Percentiles rank a stretch among this genome's conserved stretches.
Conservation (phyloP, 306 rosid species). For the Castanea sativa region DNA sequence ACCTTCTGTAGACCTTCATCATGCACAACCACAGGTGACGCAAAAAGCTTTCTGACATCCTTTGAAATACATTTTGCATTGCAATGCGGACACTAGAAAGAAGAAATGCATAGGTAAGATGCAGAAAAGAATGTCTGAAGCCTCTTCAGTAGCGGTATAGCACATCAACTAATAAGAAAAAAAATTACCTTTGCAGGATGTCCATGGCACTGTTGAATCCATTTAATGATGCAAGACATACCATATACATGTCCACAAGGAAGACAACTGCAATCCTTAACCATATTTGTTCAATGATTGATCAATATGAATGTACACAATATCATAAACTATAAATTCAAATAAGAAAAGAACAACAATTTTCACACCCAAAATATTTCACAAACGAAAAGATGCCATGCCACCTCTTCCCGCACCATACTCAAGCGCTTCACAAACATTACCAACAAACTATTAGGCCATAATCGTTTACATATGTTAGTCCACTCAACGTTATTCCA, state of each 20-base stretch:
- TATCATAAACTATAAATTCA: no score
- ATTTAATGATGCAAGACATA: conserved; percentile 12
- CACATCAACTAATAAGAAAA: background rate
- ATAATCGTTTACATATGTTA: no score
- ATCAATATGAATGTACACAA: no score
- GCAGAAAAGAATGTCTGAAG: no score
- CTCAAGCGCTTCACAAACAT: no score
- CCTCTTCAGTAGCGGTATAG: no score
- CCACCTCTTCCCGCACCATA: no score
- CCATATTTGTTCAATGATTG: background rate
- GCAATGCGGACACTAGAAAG: conserved; percentile 15
- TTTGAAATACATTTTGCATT: background rate
- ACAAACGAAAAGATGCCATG: no score
- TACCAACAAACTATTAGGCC: no score
- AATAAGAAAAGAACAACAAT: no score
- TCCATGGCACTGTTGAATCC: conserved; percentile 5
- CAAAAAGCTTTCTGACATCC: conserved; percentile 12
- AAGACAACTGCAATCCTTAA: conserved; percentile 11
- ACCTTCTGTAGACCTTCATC: conserved; percentile 12
- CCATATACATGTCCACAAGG: conserved; percentile 24
- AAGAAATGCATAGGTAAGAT: conserved; percentile 1
- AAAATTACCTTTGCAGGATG: conserved; percentile 4
- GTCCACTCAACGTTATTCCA: no score
- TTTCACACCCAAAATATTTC: no score
- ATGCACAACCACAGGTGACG: conserved; percentile 1